Evolutionary conservation across 176 grass and related monocot genomes (phyloP).

Genomic region (Phoenix dactylifera): DNA sequence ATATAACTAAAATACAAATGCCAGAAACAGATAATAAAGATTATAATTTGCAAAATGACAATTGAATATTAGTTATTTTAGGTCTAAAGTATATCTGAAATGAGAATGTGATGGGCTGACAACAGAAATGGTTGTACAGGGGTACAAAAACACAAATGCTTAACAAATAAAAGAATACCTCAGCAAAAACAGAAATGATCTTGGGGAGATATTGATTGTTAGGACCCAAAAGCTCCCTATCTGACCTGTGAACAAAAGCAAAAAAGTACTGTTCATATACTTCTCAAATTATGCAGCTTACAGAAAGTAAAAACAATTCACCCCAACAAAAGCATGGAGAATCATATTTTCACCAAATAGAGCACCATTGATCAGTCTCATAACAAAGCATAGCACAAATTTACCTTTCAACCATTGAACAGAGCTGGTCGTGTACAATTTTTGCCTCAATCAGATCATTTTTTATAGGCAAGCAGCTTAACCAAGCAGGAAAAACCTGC

Average conservation of each 20-base stretch:
- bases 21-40: too few species aligned
- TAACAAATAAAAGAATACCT: constrained; percentile 41
- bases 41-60: too few species aligned
- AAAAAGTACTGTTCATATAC: background rate
- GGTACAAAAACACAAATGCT: too few species aligned
- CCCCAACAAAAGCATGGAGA: too few species aligned
- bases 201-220: constrained; percentile 74
- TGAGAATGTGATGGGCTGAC: too few species aligned
- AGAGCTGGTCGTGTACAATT: constrained; percentile 87
- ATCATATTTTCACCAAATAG: too few species aligned
- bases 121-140: too few species aligned
- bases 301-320: background rate
- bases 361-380: too few species aligned
- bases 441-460: constrained; percentile 97
- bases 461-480: constrained; percentile 87
- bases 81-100: too few species aligned
- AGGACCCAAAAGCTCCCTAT: constrained; percentile 64
- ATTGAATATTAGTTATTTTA: too few species aligned
- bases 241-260: constrained; percentile 48
- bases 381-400: background rate
- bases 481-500: constrained; percentile 84
- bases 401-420: constrained; percentile 98
- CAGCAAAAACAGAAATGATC: constrained; percentile 67
- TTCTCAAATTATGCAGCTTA: background rate
- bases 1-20: too few species aligned